phyloP scores from a whole-genome alignment of 2,329 filamentous ascomycete genomes.

The Zarea fungicola region DNA sequence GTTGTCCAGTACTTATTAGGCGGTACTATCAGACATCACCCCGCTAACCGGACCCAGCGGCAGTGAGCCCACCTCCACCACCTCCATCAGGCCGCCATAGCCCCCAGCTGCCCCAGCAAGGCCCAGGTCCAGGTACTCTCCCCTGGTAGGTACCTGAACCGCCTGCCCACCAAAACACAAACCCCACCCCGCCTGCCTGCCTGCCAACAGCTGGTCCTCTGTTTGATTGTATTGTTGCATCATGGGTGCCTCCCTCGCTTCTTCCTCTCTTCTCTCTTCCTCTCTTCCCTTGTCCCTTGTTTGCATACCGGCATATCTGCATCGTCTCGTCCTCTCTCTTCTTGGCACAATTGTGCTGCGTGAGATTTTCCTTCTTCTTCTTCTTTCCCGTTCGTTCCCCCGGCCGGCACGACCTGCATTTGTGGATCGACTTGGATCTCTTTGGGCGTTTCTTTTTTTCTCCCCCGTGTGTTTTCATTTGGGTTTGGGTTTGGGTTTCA shows the following conservation, averaged over 20 bases:
- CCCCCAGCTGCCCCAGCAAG: no score
- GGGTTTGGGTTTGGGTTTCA: no score
- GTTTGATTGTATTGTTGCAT: no score
- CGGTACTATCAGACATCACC: no score
- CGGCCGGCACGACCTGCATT: neutral
- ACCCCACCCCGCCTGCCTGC: constrained; percentile 3
- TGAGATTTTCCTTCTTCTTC: neutral
- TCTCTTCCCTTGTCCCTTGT: neutral
- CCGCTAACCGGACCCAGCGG: no score
- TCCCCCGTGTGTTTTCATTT: constrained; percentile 6
- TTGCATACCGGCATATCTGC: no score
- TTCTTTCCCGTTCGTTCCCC: neutral
- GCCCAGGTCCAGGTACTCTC: no score
- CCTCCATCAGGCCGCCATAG: no score
- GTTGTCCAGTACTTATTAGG: no score
- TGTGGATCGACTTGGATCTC: constrained; percentile 13
- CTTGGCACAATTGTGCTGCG: neutral
- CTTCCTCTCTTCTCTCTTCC: neutral
- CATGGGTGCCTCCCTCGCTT: neutral
- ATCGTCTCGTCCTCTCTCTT: neutral
- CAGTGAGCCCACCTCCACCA: no score
- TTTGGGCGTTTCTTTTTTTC: constrained; percentile 15
- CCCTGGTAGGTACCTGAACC: constrained; percentile 1
- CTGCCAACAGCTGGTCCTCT: constrained; percentile 11
- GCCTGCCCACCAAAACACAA: neutral